phyloP scores from a whole-genome alignment of 441 rosid species.

The Brassica balearica region DNA sequence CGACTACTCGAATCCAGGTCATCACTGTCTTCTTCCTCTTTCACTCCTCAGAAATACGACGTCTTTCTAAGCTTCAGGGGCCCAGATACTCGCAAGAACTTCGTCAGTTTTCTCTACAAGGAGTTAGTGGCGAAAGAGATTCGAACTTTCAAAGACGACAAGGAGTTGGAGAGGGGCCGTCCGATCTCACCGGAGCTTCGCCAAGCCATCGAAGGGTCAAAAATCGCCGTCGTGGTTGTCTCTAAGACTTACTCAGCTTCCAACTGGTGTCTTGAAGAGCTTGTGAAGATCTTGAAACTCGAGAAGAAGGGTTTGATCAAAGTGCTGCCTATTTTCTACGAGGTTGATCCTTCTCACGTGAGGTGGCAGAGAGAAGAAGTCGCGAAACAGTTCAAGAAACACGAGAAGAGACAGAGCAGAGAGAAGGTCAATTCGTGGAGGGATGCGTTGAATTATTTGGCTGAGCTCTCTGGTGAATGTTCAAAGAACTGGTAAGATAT shows the following conservation, averaged over 20 bases:
- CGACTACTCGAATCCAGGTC: constrained; percentile 34
- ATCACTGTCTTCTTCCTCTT: constrained; percentile 31
- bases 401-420: constrained; percentile 39
- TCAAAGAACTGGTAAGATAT: constrained; percentile 36
- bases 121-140: constrained; percentile 37
- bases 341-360: constrained; percentile 49
- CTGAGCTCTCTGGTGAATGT: constrained; percentile 52
- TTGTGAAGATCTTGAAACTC: constrained; percentile 44
- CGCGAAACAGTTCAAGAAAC: constrained; percentile 41
- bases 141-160: constrained; percentile 53
- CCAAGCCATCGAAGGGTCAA: constrained; percentile 52
- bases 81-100: constrained; percentile 51
- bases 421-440: constrained; percentile 49
- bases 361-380: constrained; percentile 48
- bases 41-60: constrained; percentile 41
- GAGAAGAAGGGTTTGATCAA: constrained; percentile 28
- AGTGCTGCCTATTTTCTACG: constrained; percentile 52
- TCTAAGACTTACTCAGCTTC: constrained; percentile 52
- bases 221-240: constrained; percentile 48
- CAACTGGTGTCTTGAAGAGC: constrained; percentile 54
- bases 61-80: constrained; percentile 72
- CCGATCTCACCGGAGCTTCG: constrained; percentile 48
- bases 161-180: constrained; percentile 52
- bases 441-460: constrained; percentile 49
- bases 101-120: constrained; percentile 47